Base-by-base conservation (phyloP, 2,329 filamentous ascomycete genomes). In the Colletotrichum tofieldiae region DNA sequence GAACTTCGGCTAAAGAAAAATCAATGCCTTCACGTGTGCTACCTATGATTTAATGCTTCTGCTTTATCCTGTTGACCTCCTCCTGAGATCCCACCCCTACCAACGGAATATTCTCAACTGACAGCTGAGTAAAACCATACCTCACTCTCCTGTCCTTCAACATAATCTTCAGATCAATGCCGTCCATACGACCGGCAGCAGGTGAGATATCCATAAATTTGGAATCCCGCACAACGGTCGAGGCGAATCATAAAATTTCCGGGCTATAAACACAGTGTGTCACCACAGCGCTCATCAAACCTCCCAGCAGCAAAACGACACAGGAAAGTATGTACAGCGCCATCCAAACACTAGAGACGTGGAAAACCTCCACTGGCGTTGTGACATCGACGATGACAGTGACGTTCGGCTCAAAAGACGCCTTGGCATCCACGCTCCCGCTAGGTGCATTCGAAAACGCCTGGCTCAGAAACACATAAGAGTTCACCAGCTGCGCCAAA, bases 381-480 rank as follows among this genome's bases (percentile, higher is more conserved):
- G 20, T 26, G 12, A 39, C 55, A 2, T 51, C 52, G 5, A 43
- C 60, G 5, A 5, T 8, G 18, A 58, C 55, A 5, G 67, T 61
- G 7, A 52, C 47, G 37, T 71, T 71, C 7, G 54, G 54, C 52
- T 65, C 54, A 32, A 61, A 59, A 11, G 18, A 20, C 18, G 55
- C 60, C 9, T n/a, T 39, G 3, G 26, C 29, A 6, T 49, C 60
- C 18, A n/a, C 35, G 29, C 32, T 65, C 35, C 39, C 51, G 23
- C 39, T 29, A 2, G 43, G 18, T n/a, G 54, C 43, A 14, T 37
- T 51, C 18, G 18, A 23, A 51, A 41, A 63, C 11, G 43, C 37
- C 37, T 72, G 69, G 37, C 63, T 64, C 2, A 73, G 62, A n/a
- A 70, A 26, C 1, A 62, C 26, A n/a, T 68, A 63, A 14, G 58